Conservation (phyloP, 768 basidiomycete species). For the Glaciozyma martinii region DNA sequence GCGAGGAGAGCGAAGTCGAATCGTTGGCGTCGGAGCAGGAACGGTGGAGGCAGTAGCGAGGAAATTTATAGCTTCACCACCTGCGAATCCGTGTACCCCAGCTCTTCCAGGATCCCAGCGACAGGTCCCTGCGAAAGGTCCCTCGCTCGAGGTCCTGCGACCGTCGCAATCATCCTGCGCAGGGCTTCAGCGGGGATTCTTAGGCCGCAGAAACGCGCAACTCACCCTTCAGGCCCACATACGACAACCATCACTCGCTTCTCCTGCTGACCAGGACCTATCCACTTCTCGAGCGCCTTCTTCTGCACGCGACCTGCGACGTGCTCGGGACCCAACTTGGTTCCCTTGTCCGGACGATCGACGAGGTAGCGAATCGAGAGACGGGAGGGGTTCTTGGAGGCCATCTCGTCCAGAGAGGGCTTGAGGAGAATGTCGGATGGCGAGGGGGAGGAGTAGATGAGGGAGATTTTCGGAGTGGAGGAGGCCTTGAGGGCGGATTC, state of each 20-base stretch:
- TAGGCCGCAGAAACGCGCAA: background rate
- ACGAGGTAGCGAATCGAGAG: constrained; percentile 21
- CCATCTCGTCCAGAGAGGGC: constrained; percentile 5
- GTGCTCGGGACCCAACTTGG: background rate
- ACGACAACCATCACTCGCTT: constrained; percentile 20
- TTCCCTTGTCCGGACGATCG: constrained; percentile 11
- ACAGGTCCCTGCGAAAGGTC: constrained; percentile 28
- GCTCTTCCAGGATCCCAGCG: constrained; percentile 27
- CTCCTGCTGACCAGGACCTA: constrained; percentile 9
- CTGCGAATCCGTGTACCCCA: constrained; percentile 22
- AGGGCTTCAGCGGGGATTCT: background rate
- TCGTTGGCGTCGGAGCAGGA: background rate
- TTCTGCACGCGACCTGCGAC: constrained; percentile 7
- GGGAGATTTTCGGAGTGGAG: constrained; percentile 7
- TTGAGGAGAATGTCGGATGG: constrained; percentile 19
- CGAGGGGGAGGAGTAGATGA: constrained; percentile 31
- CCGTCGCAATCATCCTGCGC: constrained; percentile 27
- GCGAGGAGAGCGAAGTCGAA: background rate
- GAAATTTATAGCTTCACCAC: constrained; percentile 30
- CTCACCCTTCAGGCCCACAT: constrained; percentile 34
- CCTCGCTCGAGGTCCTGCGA: constrained; percentile 30
- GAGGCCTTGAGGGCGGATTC: background rate
- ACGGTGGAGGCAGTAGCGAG: background rate
- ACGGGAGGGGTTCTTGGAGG: background rate
- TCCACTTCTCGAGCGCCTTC: constrained; percentile 5